Base-by-base conservation (phyloP, 148 eudicot genomes). In the Camellia lanceoleosa region DNA sequence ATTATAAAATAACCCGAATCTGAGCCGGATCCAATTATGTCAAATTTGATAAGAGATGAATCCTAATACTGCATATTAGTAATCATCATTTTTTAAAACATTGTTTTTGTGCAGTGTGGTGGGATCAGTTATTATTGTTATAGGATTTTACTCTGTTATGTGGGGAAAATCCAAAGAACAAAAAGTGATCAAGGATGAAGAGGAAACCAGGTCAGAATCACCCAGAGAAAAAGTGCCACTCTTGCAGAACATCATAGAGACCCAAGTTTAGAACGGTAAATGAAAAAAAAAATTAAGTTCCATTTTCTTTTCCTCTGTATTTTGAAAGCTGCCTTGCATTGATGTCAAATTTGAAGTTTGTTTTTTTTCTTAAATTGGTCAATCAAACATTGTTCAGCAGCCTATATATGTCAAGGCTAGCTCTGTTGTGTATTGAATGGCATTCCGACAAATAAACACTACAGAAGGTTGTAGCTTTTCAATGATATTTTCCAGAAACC, bases 121-220 rank as follows among this genome's bases (percentile, higher is more conserved):
- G 52, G 97, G 97, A 65, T 89, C 95, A 68, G 73, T 88, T 49
- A 71, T 91, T 64, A 92, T 91, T 76, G 86, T 94, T 84, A 56
- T 87, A 18, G 97, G 98, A 60, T 92, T 94, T 83, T 94, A 92
- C 79, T 81, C 90, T 69, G 95, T 92, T 55, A 90, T 94, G 90
- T 94, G 98, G 98, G 97, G 97, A 66, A 95, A 90, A 81, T 82
- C 91, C 54, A 91, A 91, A 80, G 98, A 91, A 79, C 78, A 69
- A 59, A 86, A 88, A 84, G 78, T 49, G 47, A 74, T 59, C 3
- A 47, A 79, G 44, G 82, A 68, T 49, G 47, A 69, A 56, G 80
- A 68, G 62, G 20, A 7, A 10, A 76, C 76, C 72, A 73, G 80
- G 79, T 74, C 79, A 54, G 87, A 78, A 52, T 84, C 88, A 43